Base-by-base conservation (phyloP, 805 yeast genomes). In the Wickerhamomyces bisporus region DNA sequence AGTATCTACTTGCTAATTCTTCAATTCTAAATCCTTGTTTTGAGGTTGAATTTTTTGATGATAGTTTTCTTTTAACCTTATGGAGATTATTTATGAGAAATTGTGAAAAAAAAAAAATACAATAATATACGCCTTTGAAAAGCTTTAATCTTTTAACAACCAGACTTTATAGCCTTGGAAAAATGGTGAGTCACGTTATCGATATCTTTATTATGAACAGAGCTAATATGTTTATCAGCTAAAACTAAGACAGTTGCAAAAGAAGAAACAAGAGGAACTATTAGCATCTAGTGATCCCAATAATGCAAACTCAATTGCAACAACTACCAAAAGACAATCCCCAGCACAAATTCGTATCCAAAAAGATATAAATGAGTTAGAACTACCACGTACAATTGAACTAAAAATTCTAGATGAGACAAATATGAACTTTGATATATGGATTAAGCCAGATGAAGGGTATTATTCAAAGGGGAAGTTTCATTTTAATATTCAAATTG, bases 271-370 rank as follows among this genome's bases (percentile, higher is more conserved):
- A 47, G 72, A 75, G 40, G 68, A 73, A 49, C 63, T 58, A 16
- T 29, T 26, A 6, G 25, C 32, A 7, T 29, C 31, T 4, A 30
- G 13, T 30, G 32, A 30, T 30, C 25, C 36, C 15, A 30, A 31
- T 23, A 20, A 27, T 6, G 32, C 45, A 24, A 42, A 43, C 2
- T 30, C 36, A 14, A 24, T 27, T 2, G 10, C 34, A 12, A 23
- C 18, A 29, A 33, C 38, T 5, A 27, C 29, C 13, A 14, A 35
- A 3, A 60, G 60, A 43, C 61, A 63, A 9, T 59, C 76, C 2
- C 75, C 89, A 6, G 89, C 94, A 1, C 86, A 81, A 52, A 68
- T 86, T 18, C 68, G 95, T 34, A 75, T 82, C 15, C 89, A 85
- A 50, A 82, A 81, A 53, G 86, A 87, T 57, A 59, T 86, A 33